Evolutionary conservation across 2,329 filamentous ascomycete species (phyloP), one percentile per base, ranked within the genome.

Genomic region (Penicillium sp.): DNA sequence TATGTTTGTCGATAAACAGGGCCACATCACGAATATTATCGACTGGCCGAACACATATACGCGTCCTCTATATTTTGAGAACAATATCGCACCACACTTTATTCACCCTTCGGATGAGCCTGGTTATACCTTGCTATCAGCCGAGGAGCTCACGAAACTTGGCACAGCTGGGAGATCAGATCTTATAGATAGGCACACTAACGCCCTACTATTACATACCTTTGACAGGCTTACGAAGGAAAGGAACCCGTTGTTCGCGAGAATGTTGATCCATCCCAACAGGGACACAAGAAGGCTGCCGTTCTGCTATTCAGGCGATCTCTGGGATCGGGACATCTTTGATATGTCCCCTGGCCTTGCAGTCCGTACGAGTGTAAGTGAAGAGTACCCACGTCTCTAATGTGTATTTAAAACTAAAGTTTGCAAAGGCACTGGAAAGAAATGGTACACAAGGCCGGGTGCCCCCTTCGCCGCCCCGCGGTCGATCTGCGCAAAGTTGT

Each of bases 41-140:
- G 76, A 81, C 65, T 81, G 78, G 77, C 75, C 80, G 65, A 71
- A 72, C 48, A 68, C 60, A 44, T 78, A 69, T 60, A 65, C 69
- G 29, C 67, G 60, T 11, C 70, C 67, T 31, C 60, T 71, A 11
- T 70, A 70, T 51, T 66, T 68, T 31, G 64, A 67, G 66, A 66
- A 45, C n/a, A 45, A 49, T 15, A 41, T 41, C 3, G 31, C 46
- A 41, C 66, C 21, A 57, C 55, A 45, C 63, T 62, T 58, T 60
- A 68, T 52, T 57, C 62, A 56, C 56, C 71, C 54, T 41, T 46
- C 46, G 3, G 26, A 56, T 71, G 38, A 67, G 63, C 41, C 70
- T 68, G 30, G 45, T 9, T 26, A 45, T 6, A 15, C 66, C 56
- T 67, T 64, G 1, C 71, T 68, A 17, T 23, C 44, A n/a, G 44